Base-by-base conservation (phyloP, 805 yeast genomes). In the Lipomyces sp. region DNA sequence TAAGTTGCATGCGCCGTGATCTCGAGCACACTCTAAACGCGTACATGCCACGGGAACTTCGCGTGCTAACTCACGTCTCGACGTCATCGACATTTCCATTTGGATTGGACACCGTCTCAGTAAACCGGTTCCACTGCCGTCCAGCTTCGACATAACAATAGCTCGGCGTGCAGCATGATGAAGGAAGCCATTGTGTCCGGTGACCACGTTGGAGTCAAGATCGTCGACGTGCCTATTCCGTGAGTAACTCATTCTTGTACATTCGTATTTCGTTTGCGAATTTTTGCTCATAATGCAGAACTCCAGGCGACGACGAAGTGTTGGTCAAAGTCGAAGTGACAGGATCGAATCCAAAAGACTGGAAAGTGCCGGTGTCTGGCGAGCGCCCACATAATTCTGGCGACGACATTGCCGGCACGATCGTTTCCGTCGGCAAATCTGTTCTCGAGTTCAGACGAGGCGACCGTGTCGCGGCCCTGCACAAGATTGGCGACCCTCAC, bases 391-490 rank as follows among this genome's bases (percentile, higher is more conserved):
- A 60, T 33, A 64, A 66, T 50, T 64, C 70, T 0, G 70, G 70
- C 34, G 70, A 66, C 39, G 70, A 66, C 56, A 64, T 66, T 37
- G 70, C 65, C 53, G 70, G 70, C 10, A 24, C 51, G 8, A 42
- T 66, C 58, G 70, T 56, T 42, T 13, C 64, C 11, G 42, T 66
- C 11, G 70, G 70, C n/a, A n/a, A 30, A n/a, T 35, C 61, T 8
- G 70, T 66, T 4, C 48, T 56, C 53, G 65, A 64, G 18, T 65
- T 66, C 53, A 51, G 45, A 32, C 62, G 53, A 29, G 65, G 67
- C 29, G 70, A 66, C 57, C 64, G 65, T 15, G 70, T 66, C 4
- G 70, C 67, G n/a, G 70, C 70, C 4, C 64, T 64, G 63, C 70
- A 66, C 24, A 32, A 61, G 53, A 66, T 66, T 60, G 62, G 57